phyloP scores from a whole-genome alignment of 2,329 filamentous ascomycete genomes.

The Laburnicola sp. region DNA sequence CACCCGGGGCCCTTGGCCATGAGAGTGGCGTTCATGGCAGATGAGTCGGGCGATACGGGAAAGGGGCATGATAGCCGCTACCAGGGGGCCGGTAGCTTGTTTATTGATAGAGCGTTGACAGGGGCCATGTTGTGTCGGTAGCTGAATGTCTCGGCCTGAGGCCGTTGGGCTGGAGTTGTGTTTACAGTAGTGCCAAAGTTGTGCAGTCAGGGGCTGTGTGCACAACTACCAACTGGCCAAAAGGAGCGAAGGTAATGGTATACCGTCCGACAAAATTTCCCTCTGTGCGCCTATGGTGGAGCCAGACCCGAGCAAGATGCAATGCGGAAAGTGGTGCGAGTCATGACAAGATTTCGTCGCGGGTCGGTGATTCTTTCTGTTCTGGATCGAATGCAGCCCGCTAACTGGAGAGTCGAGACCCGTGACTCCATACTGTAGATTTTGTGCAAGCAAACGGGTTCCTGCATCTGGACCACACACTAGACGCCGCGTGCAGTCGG shows the following conservation, averaged over 20 bases:
- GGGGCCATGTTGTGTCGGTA: slow-evolving; percentile 36
- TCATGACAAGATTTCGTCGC: too few relatives aligned
- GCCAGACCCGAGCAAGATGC: neutral
- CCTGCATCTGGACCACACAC: slow-evolving; percentile 19
- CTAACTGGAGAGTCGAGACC: too few relatives aligned
- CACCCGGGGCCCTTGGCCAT: slow-evolving; percentile 28
- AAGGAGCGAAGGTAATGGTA: too few relatives aligned
- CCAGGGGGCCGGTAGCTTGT: slow-evolving; percentile 29
- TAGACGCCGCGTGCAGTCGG: neutral
- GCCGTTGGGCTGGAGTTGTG: slow-evolving; percentile 17
- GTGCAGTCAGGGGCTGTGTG: slow-evolving; percentile 13
- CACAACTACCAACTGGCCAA: slow-evolving; percentile 17
- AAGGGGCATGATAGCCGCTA: slow-evolving; percentile 35
- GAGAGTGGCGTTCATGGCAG: slow-evolving; percentile 29
- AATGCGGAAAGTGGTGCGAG: too few relatives aligned
- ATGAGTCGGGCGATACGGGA: slow-evolving; percentile 33
- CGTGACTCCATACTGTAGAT: slow-evolving; percentile 1
- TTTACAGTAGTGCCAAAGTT: slow-evolving; percentile 19
- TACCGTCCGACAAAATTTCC: neutral
- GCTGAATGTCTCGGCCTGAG: slow-evolving; percentile 22
- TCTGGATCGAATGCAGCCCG: neutral
- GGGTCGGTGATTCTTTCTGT: too few relatives aligned
- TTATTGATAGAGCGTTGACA: slow-evolving; percentile 39
- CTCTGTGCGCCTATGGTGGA: neutral
- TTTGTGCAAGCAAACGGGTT: slow-evolving; percentile 15